phyloP scores from a whole-genome alignment of 257 asterid genomes.

The Solanum chmielewskii region DNA sequence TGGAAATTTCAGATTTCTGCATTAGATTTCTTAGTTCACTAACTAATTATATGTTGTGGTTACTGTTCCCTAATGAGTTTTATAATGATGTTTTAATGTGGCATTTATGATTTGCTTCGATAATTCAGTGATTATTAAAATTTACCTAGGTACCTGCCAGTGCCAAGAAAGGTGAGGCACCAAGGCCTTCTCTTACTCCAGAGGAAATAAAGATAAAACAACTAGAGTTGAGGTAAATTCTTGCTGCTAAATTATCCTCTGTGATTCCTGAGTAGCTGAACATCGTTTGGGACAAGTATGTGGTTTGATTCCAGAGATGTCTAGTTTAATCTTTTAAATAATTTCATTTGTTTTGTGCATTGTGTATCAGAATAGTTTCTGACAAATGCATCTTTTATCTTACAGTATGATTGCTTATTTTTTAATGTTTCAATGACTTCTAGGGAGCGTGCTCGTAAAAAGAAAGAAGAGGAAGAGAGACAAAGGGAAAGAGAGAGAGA shows the following conservation, averaged over 20 bases:
- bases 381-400: background rate
- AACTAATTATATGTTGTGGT: background rate
- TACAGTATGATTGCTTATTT: background rate
- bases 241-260: background rate
- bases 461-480: constrained; percentile 95
- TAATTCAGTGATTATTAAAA: background rate
- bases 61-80: background rate
- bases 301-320: background rate
- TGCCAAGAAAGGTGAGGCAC: constrained; percentile 46
- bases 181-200: constrained; percentile 68
- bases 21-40: background rate
- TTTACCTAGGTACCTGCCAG: constrained; percentile 50
- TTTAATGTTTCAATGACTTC: background rate
- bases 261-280: background rate
- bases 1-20: constrained; percentile 1
- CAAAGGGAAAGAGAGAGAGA: constrained; percentile 80
- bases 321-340: background rate
- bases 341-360: background rate
- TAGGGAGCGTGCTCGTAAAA: constrained; percentile 89
- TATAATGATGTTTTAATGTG: background rate
- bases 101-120: background rate
- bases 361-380: background rate
- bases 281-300: background rate
- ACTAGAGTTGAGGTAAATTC: constrained; percentile 61
- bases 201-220: constrained; percentile 63